Conservation (phyloP, 305 asterid species). For the Caryopteris hybrid region DNA sequence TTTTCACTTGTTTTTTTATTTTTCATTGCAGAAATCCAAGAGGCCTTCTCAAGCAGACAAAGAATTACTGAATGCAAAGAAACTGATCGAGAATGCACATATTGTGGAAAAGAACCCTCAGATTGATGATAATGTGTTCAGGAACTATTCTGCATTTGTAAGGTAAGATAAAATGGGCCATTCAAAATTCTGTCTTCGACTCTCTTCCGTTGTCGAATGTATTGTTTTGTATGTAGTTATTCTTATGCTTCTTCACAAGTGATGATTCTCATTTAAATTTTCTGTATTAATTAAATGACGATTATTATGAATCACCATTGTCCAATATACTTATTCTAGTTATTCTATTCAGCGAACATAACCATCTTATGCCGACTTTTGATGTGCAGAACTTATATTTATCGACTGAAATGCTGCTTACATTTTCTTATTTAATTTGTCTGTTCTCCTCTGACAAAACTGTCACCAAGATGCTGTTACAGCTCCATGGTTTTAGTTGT, state of each 20-base stretch:
- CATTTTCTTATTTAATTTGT: no score
- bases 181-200: background rate
- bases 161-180: conserved; percentile 18
- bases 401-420: no score
- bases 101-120: conserved; percentile 15
- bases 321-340: background rate
- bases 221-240: background rate
- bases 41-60: conserved; percentile 28
- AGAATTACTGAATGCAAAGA: conserved; percentile 29
- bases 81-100: conserved; percentile 22
- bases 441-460: no score
- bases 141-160: conserved; percentile 31
- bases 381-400: no score
- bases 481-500: background rate
- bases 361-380: background rate
- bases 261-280: background rate
- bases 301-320: background rate
- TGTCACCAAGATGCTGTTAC: background rate
- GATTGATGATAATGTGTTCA: conserved; percentile 22
- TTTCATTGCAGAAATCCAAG: conserved; percentile 20
- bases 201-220: background rate
- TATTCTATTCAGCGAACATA: background rate
- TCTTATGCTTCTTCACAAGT: background rate
- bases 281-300: background rate
- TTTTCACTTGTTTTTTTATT: background rate